These are phyloP conservation scores for Suillus alpinus DNA, from an alignment of 768 basidiomycete genomes.

Conservation along the genomic window DNA sequence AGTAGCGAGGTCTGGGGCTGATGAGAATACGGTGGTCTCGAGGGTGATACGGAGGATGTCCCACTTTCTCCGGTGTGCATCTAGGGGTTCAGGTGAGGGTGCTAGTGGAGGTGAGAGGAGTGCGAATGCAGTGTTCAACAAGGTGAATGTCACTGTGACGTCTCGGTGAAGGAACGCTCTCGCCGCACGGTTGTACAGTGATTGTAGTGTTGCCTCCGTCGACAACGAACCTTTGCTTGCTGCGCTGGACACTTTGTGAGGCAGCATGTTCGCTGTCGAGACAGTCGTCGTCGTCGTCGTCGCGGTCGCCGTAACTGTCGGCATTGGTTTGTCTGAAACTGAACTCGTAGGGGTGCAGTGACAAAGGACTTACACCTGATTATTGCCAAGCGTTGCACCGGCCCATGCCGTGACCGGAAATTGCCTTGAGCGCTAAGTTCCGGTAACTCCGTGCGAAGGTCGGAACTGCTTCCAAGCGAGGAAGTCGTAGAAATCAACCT, in stretches of 20 bases:
- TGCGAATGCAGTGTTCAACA: constrained; percentile 67
- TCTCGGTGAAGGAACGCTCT: constrained; percentile 78
- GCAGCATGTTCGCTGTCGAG: constrained; percentile 22
- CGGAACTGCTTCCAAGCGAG: too few relatives aligned
- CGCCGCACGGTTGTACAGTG: constrained; percentile 74
- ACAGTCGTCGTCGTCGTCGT: constrained; percentile 26
- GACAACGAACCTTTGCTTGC: constrained; percentile 18
- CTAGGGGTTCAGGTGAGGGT: constrained; percentile 37
- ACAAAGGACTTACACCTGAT: too few relatives aligned
- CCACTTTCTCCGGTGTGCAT: constrained; percentile 72
- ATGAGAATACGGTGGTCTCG: constrained; percentile 68
- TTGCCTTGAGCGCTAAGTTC: too few relatives aligned
- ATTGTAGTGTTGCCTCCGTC: constrained; percentile 54
- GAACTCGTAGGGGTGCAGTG: background rate
- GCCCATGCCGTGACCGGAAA: too few relatives aligned
- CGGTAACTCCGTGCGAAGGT: too few relatives aligned
- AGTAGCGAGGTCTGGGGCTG: constrained; percentile 38
- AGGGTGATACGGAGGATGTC: constrained; percentile 83
- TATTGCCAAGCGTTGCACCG: too few relatives aligned
- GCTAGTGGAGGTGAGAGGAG: constrained; percentile 45
- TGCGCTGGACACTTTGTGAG: constrained; percentile 34
- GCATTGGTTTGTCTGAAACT: constrained; percentile 32
- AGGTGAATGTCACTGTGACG: constrained; percentile 58
- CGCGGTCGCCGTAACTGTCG: constrained; percentile 46
- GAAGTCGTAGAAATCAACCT: too few relatives aligned